Conservation (phyloP, 2,329 filamentous ascomycete species). For the Aureobasidium mangrovei region DNA sequence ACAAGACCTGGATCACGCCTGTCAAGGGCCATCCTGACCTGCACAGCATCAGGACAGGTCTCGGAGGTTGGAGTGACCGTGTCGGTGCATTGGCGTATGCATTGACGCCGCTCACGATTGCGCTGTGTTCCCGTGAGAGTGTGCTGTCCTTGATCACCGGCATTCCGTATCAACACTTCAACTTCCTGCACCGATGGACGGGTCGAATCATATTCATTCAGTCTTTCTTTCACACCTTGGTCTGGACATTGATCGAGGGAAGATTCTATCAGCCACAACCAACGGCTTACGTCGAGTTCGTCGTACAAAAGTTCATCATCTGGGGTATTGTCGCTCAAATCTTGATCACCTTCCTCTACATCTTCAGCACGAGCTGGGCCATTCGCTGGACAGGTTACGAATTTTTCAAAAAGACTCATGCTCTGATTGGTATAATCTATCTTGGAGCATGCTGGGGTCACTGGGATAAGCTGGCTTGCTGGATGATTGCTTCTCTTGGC, state of each 20-base stretch:
- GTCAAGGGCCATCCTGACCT: conserved; percentile 47
- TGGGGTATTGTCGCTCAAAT: conserved; percentile 64
- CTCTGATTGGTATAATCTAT: conserved; percentile 64
- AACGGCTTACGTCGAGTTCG: conserved; percentile 45
- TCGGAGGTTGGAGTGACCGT: conserved; percentile 62
- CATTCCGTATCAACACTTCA: conserved; percentile 67
- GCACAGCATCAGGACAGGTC: conserved; percentile 55
- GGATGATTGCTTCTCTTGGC: conserved; percentile 56
- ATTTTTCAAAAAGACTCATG: conserved; percentile 66
- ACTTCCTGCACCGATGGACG: conserved; percentile 68
- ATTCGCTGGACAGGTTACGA: conserved; percentile 65
- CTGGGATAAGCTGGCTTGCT: conserved; percentile 60
- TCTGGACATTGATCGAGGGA: conserved; percentile 59
- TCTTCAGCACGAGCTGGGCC: conserved; percentile 50
- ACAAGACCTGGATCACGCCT: conserved; percentile 61
- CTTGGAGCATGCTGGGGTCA: conserved; percentile 69
- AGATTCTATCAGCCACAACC: conserved; percentile 66
- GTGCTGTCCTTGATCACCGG: conserved; percentile 62
- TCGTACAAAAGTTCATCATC: conserved; percentile 58
- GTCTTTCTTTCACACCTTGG: conserved; percentile 58
- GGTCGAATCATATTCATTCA: conserved; percentile 66
- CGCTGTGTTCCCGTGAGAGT: conserved; percentile 61
- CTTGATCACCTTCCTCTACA: conserved; percentile 52
- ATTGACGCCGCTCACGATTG: conserved; percentile 59
- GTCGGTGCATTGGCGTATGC: conserved; percentile 65